Evolutionary conservation across 2,329 filamentous ascomycete species (phyloP).

Genomic region (Sporothrix globosa): DNA sequence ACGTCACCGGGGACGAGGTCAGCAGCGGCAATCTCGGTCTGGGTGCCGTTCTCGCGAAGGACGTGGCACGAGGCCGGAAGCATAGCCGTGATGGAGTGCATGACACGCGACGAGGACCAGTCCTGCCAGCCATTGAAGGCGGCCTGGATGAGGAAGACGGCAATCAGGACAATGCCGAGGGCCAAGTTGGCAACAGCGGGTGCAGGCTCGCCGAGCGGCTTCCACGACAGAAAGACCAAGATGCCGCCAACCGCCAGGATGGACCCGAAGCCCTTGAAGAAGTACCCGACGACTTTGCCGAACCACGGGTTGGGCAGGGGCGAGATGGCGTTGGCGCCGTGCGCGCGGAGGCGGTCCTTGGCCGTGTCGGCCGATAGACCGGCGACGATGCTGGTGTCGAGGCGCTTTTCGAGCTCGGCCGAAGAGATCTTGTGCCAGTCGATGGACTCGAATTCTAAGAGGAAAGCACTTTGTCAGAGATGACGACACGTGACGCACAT

Average conservation of each 20-base stretch:
- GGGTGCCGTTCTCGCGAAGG: constrained; percentile 59
- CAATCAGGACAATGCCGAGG: constrained; percentile 71
- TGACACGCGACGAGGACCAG: constrained; percentile 75
- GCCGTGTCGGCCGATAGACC: constrained; percentile 65
- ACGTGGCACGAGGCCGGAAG: constrained; percentile 71
- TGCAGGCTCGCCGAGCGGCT: constrained; percentile 67
- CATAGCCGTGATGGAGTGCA: constrained; percentile 79
- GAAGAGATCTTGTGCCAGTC: constrained; percentile 68
- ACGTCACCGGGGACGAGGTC: constrained; percentile 75
- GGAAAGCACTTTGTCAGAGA: background rate
- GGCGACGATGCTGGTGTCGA: constrained; percentile 58
- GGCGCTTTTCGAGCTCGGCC: constrained; percentile 60
- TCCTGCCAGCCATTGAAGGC: constrained; percentile 72
- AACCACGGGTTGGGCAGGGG: constrained; percentile 65
- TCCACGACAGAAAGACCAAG: constrained; percentile 77
- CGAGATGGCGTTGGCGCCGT: constrained; percentile 69
- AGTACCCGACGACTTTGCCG: constrained; percentile 65
- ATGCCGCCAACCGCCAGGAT: constrained; percentile 70
- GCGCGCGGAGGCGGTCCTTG: constrained; percentile 57
- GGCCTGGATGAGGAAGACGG: constrained; percentile 71
- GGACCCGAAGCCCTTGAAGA: constrained; percentile 76
- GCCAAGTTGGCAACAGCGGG: constrained; percentile 71
- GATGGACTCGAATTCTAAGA: constrained; percentile 61
- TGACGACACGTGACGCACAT: background rate
- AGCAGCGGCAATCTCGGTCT: constrained; percentile 46